Conservation (phyloP, 164 flowering plant genomes). For the Tetrastigma voinierianum region DNA sequence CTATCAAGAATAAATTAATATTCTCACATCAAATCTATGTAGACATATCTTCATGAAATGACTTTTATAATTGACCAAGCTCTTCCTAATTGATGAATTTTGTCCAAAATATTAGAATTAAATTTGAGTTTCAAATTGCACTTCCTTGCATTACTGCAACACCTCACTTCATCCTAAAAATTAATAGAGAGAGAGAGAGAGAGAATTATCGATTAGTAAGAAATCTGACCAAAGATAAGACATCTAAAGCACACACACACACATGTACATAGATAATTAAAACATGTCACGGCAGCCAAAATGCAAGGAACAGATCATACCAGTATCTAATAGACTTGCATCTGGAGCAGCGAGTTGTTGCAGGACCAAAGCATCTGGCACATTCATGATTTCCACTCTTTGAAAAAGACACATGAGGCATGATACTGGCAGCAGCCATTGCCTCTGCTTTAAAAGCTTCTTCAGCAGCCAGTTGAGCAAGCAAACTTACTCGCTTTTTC, state of each 20-base stretch:
- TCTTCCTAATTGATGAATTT: not conserved
- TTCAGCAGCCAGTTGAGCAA: conserved; percentile 70
- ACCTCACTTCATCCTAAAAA: too few relatives aligned
- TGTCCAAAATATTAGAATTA: not conserved
- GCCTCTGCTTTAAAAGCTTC: conserved; percentile 54
- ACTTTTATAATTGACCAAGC: not conserved
- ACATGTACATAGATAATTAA: not conserved
- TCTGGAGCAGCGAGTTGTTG: conserved; percentile 85
- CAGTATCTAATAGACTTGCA: conserved; percentile 91
- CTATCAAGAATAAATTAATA: not conserved
- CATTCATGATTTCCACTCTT: conserved; percentile 49
- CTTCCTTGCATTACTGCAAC: conserved; percentile 1
- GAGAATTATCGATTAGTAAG: too few relatives aligned
- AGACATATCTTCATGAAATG: not conserved
- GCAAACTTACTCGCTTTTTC: conserved; percentile 62
- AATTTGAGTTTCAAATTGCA: not conserved
- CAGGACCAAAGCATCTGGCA: conserved; percentile 72
- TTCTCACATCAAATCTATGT: not conserved
- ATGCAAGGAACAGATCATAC: conserved; percentile 30
- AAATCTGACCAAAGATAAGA: too few relatives aligned
- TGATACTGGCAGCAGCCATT: conserved; percentile 41
- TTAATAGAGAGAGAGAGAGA: too few relatives aligned
- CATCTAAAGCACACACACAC: too few relatives aligned
- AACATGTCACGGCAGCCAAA: not conserved
- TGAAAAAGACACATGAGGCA: conserved; percentile 35